Percentiles rank a stretch among this genome's conserved stretches.
These are phyloP conservation scores for Megacollybia platyphylla DNA, from an alignment of 1,284 basidiomycete species.

Conservation along the genomic window DNA sequence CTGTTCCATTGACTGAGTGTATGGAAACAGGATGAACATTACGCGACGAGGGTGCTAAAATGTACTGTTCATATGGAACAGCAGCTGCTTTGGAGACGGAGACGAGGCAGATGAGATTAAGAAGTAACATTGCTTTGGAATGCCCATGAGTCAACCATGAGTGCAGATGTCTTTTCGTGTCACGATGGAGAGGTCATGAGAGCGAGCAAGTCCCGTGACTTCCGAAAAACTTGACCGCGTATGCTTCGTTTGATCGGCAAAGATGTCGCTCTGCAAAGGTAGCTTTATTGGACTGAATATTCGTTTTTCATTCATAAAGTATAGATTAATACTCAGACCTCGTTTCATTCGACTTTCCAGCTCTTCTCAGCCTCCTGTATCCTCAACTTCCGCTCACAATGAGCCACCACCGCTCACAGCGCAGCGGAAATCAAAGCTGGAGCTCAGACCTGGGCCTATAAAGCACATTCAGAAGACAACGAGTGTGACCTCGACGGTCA, in stretches of 20 bases:
- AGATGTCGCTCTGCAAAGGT: neutral
- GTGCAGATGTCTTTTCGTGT: neutral
- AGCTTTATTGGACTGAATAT: neutral
- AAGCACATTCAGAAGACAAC: constrained; percentile 19
- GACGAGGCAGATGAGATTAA: neutral
- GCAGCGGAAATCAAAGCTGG: constrained; percentile 32
- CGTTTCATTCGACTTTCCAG: neutral
- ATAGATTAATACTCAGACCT: no score
- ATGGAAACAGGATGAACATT: neutral
- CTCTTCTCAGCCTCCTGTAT: neutral
- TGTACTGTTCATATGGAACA: neutral
- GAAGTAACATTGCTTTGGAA: neutral
- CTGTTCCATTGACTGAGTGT: neutral
- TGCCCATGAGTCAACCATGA: neutral
- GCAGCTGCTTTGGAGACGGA: neutral
- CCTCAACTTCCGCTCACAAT: no score
- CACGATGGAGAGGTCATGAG: no score
- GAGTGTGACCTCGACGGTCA: constrained; percentile 7
- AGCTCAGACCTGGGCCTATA: constrained; percentile 51
- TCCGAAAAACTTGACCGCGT: neutral
- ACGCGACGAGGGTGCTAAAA: neutral
- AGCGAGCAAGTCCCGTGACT: no score
- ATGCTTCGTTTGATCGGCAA: neutral
- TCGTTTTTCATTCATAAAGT: no score
- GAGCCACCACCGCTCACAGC: no score